Evolutionary conservation across 352 stramenopile genomes (phyloP), one percentile per base, ranked within the genome.

Genomic region (Pythium sp.): DNA sequence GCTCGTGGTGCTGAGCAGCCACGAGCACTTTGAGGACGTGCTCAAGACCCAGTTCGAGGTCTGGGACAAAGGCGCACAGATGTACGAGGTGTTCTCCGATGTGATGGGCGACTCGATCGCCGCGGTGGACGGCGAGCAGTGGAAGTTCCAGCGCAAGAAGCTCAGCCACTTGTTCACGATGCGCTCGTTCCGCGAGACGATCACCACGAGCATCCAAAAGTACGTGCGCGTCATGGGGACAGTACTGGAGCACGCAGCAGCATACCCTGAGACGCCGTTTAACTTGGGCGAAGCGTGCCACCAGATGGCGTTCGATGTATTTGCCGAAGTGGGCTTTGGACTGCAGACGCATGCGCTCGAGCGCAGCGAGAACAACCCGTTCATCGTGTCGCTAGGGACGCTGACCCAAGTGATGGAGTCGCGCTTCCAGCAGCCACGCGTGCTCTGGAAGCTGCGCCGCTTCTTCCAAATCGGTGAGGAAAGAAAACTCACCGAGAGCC

Each of bases 91-190:
- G 30, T 78, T 91, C 24, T 46, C 61, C 0, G 76, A 89, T 63
- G 54, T 90, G 34, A 67, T 86, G 8, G 84, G 86, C 22, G 72
- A 79, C 28, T 81, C 80, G 53, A 90, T 93, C 65, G 79, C 89
- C 59, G 74, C 72, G 9, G 68, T 75, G 12, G 83, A 92, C 54
- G 80, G 81, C 9, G 51, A 76, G 15, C 59, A 68, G 24, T 93
- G 86, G 84, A 43, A 67, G 5, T 28, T 72, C 20, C 86, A 93
- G 66, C 75, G 86, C 56, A 92, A 93, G 68, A 85, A 75, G 49
- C 79, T 89, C 65, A 93, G 83, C 55, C 90, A 95, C 28, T 86
- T 97, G 3, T 93, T 95, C 34, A 91, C 81, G 7, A 81, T 76
- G 66, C 74, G 72, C 8, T 68, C 72, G 15, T 78, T 86, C 58